Evolutionary conservation across 768 basidiomycete genomes (phyloP).

Genomic region (Mycena maculata): DNA sequence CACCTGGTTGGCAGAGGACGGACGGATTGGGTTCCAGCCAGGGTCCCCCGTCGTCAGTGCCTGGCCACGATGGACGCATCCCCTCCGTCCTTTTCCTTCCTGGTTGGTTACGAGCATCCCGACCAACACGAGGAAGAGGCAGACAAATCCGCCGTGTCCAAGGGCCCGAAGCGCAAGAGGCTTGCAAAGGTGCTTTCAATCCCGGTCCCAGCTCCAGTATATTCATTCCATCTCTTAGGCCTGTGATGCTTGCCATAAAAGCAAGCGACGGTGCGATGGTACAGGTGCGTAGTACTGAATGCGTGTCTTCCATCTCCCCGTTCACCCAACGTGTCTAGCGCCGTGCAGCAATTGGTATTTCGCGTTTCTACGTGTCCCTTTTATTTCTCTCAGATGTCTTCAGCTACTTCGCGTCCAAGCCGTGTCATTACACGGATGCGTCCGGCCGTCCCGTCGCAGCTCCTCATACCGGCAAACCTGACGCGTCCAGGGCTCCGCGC

Average conservation of each 20-base stretch:
- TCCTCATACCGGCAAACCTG: slow-evolving; percentile 63
- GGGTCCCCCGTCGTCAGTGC: slow-evolving; percentile 20
- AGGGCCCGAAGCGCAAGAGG: slow-evolving; percentile 65
- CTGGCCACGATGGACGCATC: slow-evolving; percentile 31
- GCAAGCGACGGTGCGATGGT: slow-evolving; percentile 86
- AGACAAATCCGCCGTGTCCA: slow-evolving; percentile 45
- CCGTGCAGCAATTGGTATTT: slow-evolving; percentile 84
- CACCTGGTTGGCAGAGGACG: background rate
- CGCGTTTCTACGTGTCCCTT: slow-evolving; percentile 20
- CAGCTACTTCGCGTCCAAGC: slow-evolving; percentile 85
- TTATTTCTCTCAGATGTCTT: slow-evolving; percentile 20
- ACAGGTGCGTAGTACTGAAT: slow-evolving; percentile 67
- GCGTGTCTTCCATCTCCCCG: slow-evolving; percentile 23
- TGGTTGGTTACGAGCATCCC: slow-evolving; percentile 32
- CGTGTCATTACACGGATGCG: slow-evolving; percentile 84
- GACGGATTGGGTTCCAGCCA: slow-evolving; percentile 13
- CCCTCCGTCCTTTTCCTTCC: slow-evolving; percentile 25
- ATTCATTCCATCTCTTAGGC: slow-evolving; percentile 50
- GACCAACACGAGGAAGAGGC: slow-evolving; percentile 41
- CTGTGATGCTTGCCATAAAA: slow-evolving; percentile 88
- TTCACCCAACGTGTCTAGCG: slow-evolving; percentile 55
- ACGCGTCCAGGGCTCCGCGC: slow-evolving; percentile 40
- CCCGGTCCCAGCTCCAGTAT: background rate
- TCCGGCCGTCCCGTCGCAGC: slow-evolving; percentile 85
- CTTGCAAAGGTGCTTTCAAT: slow-evolving; percentile 58